A percentile compares a stretch with the other conserved stretches of the same genome.
Evolutionary conservation across 805 yeast species (phyloP).

Genomic region (Ogataea methanolica): DNA sequence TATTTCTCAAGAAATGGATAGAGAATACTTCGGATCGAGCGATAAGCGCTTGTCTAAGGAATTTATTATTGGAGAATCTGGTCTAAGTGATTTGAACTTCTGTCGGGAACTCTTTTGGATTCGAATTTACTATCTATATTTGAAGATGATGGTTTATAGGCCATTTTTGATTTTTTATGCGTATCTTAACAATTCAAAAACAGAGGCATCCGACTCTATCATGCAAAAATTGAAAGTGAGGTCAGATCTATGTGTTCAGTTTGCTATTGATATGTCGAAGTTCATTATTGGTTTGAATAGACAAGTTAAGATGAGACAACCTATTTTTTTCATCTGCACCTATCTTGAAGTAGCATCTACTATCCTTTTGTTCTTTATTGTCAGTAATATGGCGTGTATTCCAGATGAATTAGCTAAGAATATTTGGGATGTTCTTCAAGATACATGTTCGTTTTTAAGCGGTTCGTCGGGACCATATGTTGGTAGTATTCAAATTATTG

Average conservation of each 20-base stretch:
- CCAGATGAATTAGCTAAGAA: constrained; percentile 12
- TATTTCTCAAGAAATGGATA: constrained; percentile 16
- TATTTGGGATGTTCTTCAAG: constrained; percentile 19
- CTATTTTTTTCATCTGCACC: constrained; percentile 19
- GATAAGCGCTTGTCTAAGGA: constrained; percentile 8
- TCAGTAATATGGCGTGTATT: constrained; percentile 10
- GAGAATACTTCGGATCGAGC: constrained; percentile 10
- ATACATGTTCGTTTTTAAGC: constrained; percentile 16
- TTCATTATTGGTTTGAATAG: constrained; percentile 18
- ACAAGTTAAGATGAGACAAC: constrained; percentile 16
- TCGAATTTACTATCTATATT: constrained; percentile 21
- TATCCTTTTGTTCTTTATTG: constrained; percentile 15
- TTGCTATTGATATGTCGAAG: constrained; percentile 16
- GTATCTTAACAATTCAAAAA: constrained; percentile 13
- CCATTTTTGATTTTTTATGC: constrained; percentile 23
- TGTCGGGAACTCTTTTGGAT: constrained; percentile 26
- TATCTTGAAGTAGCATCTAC: constrained; percentile 21
- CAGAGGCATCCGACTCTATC: constrained; percentile 7
- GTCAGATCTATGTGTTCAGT: constrained; percentile 15
- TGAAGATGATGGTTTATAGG: constrained; percentile 20
- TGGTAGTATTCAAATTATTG: constrained; percentile 16
- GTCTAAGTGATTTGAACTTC: not conserved
- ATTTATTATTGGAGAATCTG: constrained; percentile 1
- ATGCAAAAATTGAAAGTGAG: constrained; percentile 8
- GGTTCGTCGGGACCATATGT: constrained; percentile 19